Evolutionary conservation across 1,284 basidiomycete genomes (phyloP).

Genomic region (Cutaneotrichosporon cutaneum): DNA sequence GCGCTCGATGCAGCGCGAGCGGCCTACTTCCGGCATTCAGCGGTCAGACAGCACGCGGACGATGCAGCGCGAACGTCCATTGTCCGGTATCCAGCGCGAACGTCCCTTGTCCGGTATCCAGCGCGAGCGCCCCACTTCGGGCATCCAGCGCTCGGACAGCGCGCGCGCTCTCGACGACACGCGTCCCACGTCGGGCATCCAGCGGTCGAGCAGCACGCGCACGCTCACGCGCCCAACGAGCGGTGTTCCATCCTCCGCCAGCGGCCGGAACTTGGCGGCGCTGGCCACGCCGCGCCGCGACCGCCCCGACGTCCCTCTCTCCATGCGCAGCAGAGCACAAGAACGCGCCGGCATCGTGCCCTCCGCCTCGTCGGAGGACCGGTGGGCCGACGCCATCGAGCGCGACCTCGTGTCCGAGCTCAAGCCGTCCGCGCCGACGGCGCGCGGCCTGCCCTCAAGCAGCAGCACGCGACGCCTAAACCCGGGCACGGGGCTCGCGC

Average conservation of each 20-base stretch:
- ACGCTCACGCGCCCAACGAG: background rate
- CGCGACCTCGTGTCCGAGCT: slow-evolving; percentile 9
- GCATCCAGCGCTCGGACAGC: slow-evolving; percentile 6
- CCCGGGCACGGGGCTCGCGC: background rate
- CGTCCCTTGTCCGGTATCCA: background rate
- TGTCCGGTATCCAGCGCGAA: background rate
- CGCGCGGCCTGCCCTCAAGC: slow-evolving; percentile 1
- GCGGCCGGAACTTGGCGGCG: slow-evolving; percentile 8
- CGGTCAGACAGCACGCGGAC: slow-evolving; percentile 5
- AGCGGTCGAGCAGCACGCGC: background rate
- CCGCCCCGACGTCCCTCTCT: slow-evolving; percentile 18
- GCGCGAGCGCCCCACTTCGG: background rate
- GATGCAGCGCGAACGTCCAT: background rate
- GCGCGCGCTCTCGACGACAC: background rate
- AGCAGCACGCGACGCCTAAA: background rate
- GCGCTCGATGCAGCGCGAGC: background rate
- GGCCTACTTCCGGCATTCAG: background rate
- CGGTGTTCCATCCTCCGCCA: slow-evolving; percentile 4
- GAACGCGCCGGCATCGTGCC: background rate
- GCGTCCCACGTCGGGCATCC: background rate
- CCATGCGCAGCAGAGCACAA: slow-evolving; percentile 12
- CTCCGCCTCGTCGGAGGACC: slow-evolving; percentile 5
- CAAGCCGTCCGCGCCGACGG: background rate
- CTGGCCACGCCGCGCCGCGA: slow-evolving; percentile 14
- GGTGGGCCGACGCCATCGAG: slow-evolving; percentile 23